Evolutionary conservation across 805 yeast species (phyloP).

Genomic region (Candida endomychidarum): DNA sequence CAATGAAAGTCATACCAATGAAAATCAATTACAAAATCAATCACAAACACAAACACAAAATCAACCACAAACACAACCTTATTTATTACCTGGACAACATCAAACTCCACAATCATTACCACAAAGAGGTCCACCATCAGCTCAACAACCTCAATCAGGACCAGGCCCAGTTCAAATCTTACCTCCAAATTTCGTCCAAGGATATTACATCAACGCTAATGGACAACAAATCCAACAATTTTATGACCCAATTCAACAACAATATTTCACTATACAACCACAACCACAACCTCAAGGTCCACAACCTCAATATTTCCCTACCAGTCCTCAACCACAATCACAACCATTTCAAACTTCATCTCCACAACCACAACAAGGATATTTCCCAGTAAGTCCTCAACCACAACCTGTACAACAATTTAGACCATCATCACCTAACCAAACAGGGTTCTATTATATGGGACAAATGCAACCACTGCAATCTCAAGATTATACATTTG

Average conservation of each 20-base stretch:
- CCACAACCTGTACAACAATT: slow-evolving; percentile 1
- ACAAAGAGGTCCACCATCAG: slow-evolving; percentile 1
- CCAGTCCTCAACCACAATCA: slow-evolving; percentile 31
- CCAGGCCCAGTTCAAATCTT: slow-evolving; percentile 13
- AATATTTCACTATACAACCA: slow-evolving; percentile 32
- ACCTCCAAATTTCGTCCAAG: slow-evolving; percentile 19
- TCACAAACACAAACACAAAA: background rate
- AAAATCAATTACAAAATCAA: slow-evolving; percentile 2
- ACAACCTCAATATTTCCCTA: slow-evolving; percentile 40
- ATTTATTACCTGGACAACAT: too few relatives aligned
- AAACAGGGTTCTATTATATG: slow-evolving; percentile 6
- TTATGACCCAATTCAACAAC: slow-evolving; percentile 46
- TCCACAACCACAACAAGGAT: slow-evolving; percentile 2
- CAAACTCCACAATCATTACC: slow-evolving; percentile 1
- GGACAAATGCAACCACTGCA: slow-evolving; percentile 9
- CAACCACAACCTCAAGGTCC: slow-evolving; percentile 23
- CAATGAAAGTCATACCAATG: slow-evolving; percentile 1
- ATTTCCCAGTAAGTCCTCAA: slow-evolving; percentile 8
- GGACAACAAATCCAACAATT: slow-evolving; percentile 39
- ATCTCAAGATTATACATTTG: slow-evolving; percentile 14
- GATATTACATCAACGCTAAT: slow-evolving; percentile 22
- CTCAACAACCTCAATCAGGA: slow-evolving; percentile 10
- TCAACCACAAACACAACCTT: slow-evolving; percentile 9
- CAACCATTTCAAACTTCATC: slow-evolving; percentile 21
- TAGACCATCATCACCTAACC: slow-evolving; percentile 8